phyloP scores from a whole-genome alignment of 129 eudicot genomes.

The Helianthus tuberosus region DNA sequence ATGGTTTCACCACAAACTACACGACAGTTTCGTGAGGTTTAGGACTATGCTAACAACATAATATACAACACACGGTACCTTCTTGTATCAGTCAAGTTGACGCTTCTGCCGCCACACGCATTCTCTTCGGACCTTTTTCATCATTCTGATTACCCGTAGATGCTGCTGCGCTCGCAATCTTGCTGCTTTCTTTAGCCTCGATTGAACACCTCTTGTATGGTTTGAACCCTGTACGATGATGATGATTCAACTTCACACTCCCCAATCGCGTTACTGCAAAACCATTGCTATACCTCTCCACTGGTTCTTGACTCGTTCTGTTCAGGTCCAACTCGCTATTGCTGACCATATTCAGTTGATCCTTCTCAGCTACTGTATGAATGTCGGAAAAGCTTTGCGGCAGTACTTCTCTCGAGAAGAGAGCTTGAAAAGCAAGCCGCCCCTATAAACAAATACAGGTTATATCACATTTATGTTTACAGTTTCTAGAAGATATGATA shows the following conservation, averaged over 20 bases:
- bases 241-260: constrained; percentile 47
- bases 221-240: constrained; percentile 79
- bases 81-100: constrained; percentile 37
- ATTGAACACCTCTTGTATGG: constrained; percentile 93
- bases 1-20: constrained; percentile 29
- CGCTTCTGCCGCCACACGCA: constrained; percentile 74
- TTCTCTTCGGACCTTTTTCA: constrained; percentile 73
- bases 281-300: constrained; percentile 24
- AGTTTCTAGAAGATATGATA: not conserved
- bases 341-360: constrained; percentile 20
- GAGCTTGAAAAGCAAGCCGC: constrained; percentile 82
- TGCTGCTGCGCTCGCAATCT: constrained; percentile 25
- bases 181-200: constrained; percentile 71
- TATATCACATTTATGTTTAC: not conserved
- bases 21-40: constrained; percentile 47
- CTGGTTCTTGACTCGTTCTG: constrained; percentile 33
- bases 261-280: constrained; percentile 24
- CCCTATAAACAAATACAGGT: constrained; percentile 45
- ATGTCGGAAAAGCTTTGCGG: constrained; percentile 77
- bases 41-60: constrained; percentile 32
- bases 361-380: constrained; percentile 13
- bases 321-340: constrained; percentile 51
- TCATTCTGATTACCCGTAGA: constrained; percentile 45
- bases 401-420: constrained; percentile 71
- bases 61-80: constrained; percentile 32